Evolutionary conservation across 306 rosid species (phyloP).

Genomic region (Fragaria ananassa): DNA sequence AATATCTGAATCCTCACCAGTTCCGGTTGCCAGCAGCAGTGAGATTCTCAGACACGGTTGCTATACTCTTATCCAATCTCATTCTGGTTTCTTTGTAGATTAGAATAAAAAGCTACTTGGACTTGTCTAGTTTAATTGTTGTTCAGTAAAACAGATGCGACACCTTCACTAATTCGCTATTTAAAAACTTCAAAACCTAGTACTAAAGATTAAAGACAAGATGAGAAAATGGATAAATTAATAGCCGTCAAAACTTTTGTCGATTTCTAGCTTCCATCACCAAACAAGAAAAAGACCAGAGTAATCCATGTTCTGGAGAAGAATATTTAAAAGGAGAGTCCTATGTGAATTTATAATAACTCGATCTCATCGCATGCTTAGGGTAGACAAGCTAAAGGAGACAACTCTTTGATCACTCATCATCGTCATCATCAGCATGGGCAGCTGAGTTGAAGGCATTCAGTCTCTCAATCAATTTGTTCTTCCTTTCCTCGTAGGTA

Average conservation of each 20-base stretch:
- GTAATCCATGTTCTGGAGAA: neutral
- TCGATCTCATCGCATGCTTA: neutral
- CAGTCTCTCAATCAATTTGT: slow-evolving; percentile 46
- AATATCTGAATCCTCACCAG: no score
- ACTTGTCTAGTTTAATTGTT: no score
- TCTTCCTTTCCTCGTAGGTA: slow-evolving; percentile 67
- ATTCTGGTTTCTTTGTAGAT: no score
- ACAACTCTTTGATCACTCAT: slow-evolving; percentile 27
- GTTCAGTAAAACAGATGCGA: no score
- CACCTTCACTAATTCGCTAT: no score
- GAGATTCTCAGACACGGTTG: no score
- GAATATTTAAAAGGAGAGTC: slow-evolving; percentile 5
- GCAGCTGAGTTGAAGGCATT: slow-evolving; percentile 62
- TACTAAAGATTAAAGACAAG: neutral
- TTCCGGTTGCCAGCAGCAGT: no score
- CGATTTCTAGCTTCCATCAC: slow-evolving; percentile 18
- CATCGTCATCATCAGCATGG: slow-evolving; percentile 39
- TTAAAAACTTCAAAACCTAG: neutral
- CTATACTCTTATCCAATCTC: no score
- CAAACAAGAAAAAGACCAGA: neutral
- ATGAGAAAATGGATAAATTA: neutral
- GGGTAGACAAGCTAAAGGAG: neutral
- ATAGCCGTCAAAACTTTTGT: slow-evolving; percentile 5
- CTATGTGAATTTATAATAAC: neutral
- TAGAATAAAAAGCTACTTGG: no score